phyloP scores from a whole-genome alignment of 805 yeast genomes.

The Wickerhamiella bombiphila region DNA sequence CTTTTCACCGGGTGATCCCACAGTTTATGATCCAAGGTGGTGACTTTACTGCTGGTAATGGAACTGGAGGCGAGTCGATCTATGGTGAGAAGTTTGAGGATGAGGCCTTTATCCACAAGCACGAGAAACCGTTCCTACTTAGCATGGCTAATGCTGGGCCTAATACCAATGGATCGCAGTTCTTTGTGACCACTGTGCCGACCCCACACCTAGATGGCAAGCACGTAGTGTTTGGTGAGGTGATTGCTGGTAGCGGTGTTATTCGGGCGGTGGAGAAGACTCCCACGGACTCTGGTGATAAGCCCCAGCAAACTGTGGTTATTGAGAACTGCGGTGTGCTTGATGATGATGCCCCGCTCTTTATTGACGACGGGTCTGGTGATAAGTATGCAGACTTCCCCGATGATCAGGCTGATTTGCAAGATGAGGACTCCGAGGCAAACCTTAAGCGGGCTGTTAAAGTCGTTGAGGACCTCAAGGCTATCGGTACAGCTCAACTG shows the following conservation, averaged over 20 bases:
- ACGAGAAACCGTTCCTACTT: slow-evolving; percentile 72
- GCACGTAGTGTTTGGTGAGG: slow-evolving; percentile 92
- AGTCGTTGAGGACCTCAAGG: slow-evolving; percentile 54
- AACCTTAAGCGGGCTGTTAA: slow-evolving; percentile 32
- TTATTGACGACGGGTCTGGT: slow-evolving; percentile 60
- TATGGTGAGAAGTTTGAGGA: slow-evolving; percentile 83
- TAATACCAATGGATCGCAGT: slow-evolving; percentile 90
- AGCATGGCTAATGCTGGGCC: slow-evolving; percentile 98
- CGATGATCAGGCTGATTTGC: slow-evolving; percentile 57
- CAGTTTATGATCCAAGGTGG: slow-evolving; percentile 93
- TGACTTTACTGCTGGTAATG: slow-evolving; percentile 61
- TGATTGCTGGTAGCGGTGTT: slow-evolving; percentile 67
- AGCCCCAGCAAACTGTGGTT: slow-evolving; percentile 54
- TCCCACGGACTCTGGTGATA: slow-evolving; percentile 51
- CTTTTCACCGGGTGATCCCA: slow-evolving; percentile 80
- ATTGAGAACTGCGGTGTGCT: slow-evolving; percentile 70
- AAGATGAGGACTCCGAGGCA: slow-evolving; percentile 40
- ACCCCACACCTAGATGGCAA: slow-evolving; percentile 93
- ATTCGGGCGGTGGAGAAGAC: slow-evolving; percentile 65
- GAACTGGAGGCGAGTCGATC: slow-evolving; percentile 72
- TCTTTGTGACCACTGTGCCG: slow-evolving; percentile 80
- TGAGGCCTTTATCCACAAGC: slow-evolving; percentile 65
- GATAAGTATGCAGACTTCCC: slow-evolving; percentile 65
- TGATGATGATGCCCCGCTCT: slow-evolving; percentile 39
- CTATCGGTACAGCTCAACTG: slow-evolving; percentile 61